Conservation (phyloP, 495 filamentous ascomycete genomes). For the Endocarpon pusillum region DNA sequence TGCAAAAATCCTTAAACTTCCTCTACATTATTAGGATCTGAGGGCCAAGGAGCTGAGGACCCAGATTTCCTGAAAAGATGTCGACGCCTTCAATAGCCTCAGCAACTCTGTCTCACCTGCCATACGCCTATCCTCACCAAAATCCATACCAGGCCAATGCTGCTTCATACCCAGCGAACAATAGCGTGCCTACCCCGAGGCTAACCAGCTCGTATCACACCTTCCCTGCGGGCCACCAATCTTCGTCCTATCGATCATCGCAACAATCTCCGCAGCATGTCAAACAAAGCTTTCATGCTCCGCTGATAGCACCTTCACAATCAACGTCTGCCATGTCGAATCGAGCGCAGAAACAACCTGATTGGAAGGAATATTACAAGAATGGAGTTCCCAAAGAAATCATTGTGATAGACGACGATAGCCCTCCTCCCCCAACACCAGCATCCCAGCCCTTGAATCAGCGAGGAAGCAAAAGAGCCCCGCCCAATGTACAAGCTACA, state of each 20-base stretch:
- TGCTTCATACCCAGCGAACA: conserved; percentile 32
- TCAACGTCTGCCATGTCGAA: conserved; percentile 26
- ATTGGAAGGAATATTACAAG: conserved; percentile 85
- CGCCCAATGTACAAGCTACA: conserved; percentile 34
- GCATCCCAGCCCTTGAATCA: conserved; percentile 8
- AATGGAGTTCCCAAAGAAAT: conserved; percentile 86
- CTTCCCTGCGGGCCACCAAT: conserved; percentile 28
- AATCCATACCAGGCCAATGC: conserved; percentile 37
- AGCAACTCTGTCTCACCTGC: conserved; percentile 55
- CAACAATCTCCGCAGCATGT: conserved; percentile 11
- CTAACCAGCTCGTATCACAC: conserved; percentile 30
- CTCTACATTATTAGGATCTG: conserved; percentile 5
- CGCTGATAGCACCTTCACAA: conserved; percentile 7
- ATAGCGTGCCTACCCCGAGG: conserved; percentile 33
- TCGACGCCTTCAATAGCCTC: conserved; percentile 74
- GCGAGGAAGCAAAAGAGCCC: conserved; percentile 18
- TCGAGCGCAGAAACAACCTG: conserved; percentile 43
- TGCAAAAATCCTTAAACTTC: not conserved
- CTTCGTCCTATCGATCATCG: conserved; percentile 13
- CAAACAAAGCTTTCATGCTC: conserved; percentile 8
- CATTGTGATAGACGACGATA: conserved; percentile 90
- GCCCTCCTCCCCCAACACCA: conserved; percentile 32
- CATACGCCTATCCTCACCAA: conserved; percentile 53
- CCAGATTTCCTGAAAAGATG: conserved; percentile 33
- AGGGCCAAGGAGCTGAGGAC: conserved; percentile 4